phyloP scores from a whole-genome alignment of 192 early-diverging fungal genomes.

The Pecoramyces ruminantium region DNA sequence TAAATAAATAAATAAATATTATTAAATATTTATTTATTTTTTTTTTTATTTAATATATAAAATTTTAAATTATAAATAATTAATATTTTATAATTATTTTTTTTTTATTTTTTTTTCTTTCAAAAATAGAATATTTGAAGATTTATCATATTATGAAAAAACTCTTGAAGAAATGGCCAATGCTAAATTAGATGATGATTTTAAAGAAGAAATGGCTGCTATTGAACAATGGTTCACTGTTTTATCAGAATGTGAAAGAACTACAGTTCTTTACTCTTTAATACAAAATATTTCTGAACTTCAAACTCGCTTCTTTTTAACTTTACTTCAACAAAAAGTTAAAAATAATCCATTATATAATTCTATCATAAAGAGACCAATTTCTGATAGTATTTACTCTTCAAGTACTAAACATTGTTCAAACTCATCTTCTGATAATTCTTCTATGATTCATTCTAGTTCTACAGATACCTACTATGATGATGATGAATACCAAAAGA shows the following conservation, averaged over 20 bases:
- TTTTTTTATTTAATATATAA: no score
- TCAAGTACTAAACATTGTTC: neutral
- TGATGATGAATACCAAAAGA: neutral
- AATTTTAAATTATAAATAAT: no score
- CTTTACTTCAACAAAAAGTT: slow-evolving; percentile 79
- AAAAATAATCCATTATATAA: slow-evolving; percentile 50
- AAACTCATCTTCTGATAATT: neutral
- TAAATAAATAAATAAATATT: no score
- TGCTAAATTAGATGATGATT: slow-evolving; percentile 59
- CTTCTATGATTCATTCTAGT: neutral
- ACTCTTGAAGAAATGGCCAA: slow-evolving; percentile 82
- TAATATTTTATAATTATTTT: no score
- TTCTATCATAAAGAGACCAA: neutral
- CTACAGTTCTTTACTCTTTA: slow-evolving; percentile 75
- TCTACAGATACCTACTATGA: neutral
- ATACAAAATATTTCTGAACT: slow-evolving; percentile 77
- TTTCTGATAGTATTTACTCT: neutral
- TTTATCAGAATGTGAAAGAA: slow-evolving; percentile 75
- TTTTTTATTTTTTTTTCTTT: no score
- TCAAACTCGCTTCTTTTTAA: slow-evolving; percentile 87
- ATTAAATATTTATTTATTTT: no score
- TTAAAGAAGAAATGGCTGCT: slow-evolving; percentile 75
- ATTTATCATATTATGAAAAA: slow-evolving; percentile 76
- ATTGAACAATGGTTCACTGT: slow-evolving; percentile 92
- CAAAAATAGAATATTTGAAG: slow-evolving; percentile 35